phyloP scores from a whole-genome alignment of 306 rosid species.

The Ochetophila trinervis region DNA sequence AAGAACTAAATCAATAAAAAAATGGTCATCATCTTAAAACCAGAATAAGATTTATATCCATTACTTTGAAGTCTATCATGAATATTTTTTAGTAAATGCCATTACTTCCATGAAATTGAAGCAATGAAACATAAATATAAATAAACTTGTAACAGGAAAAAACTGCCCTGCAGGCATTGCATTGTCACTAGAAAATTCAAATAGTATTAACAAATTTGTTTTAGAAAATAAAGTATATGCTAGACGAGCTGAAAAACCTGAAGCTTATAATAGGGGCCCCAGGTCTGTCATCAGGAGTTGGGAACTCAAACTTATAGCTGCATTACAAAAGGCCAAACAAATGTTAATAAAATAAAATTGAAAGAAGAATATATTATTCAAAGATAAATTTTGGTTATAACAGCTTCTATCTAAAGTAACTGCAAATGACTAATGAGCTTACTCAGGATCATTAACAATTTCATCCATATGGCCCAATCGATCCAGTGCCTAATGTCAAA shows the following conservation, averaged over 20 bases:
- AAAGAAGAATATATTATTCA: neutral
- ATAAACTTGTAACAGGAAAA: neutral
- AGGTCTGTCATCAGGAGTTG: constrained; percentile 99
- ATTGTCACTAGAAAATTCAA: neutral
- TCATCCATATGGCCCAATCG: constrained; percentile 89
- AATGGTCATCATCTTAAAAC: neutral
- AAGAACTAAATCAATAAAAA: neutral
- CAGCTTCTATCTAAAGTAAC: constrained; percentile 10
- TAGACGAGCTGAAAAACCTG: constrained; percentile 50
- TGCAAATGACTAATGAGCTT: constrained; percentile 37
- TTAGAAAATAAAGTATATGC: neutral
- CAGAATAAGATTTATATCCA: neutral
- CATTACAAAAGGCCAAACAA: constrained; percentile 29
- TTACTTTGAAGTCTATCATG: neutral
- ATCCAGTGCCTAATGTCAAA: constrained; percentile 67
- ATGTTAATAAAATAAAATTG: constrained; percentile 17
- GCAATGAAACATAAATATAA: neutral
- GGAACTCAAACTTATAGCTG: constrained; percentile 99
- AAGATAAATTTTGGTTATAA: constrained; percentile 7
- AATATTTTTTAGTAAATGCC: neutral
- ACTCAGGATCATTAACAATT: constrained; percentile 96
- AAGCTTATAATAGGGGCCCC: constrained; percentile 98
- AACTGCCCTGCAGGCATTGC: neutral
- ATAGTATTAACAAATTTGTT: neutral
- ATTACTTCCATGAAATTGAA: neutral